Evolutionary conservation across 2,329 filamentous ascomycete genomes (phyloP), one percentile per base, ranked within the genome.

Genomic region (Botrytis tulipae): DNA sequence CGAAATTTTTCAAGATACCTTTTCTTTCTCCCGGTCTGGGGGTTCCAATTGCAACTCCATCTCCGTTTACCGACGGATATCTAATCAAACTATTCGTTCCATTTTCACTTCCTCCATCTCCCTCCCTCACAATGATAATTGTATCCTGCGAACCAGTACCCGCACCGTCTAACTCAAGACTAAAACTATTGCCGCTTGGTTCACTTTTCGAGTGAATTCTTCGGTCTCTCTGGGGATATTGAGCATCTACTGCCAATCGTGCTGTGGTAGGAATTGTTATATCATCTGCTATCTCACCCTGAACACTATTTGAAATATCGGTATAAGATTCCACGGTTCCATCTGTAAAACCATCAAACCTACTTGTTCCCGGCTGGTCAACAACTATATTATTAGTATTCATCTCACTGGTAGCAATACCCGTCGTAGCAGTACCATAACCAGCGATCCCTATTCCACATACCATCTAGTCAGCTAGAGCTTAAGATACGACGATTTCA

Each of bases 161-260:
- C 54, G n/a, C n/a, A 46, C n/a, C 29, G n/a, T 70, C 54, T 37
- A 46, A 18, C n/a, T 37, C 67, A 32, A 46, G 42, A 22, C n/a
- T 35, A 16, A 46, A 8, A 35, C 40, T 22, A 25, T 4, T 44
- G 2, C 62, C 62, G 25, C 48, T 20, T 1, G 69, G 40, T 20
- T 71, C 69, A 37, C 57, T 71, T 32, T 71, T 65, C 1, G 59
- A 71, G 16, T 37, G 32, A 10, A 16, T 25, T 42, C 69, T 71
- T 29, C 69, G 22, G 22, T 29, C 40, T 54, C 16, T 54, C 4
- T 12, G 8, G 1, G 32, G 25, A 46, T 42, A 68, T 3, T 29
- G 35, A 7, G 35, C n/a, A 16, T 68, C 25, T 29, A 35, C 65
- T 14, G 16, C 16, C 29, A 29, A 20, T 22, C 22, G 46, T 25